phyloP scores from a whole-genome alignment of 1,139 yeast species.

The Debaryomycetaceae sp. region DNA sequence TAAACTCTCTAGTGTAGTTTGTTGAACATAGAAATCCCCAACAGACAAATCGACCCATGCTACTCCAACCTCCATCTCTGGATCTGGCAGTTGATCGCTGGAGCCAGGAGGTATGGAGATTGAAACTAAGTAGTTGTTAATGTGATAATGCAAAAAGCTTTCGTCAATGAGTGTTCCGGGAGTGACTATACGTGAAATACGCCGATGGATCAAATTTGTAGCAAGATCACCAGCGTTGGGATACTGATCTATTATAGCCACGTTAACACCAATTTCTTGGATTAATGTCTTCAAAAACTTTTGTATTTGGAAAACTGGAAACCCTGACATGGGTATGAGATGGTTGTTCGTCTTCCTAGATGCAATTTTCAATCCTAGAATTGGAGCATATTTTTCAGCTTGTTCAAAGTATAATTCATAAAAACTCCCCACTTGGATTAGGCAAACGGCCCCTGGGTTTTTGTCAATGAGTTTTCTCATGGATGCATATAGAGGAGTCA shows the following conservation, averaged over 20 bases:
- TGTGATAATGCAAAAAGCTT: slow-evolving; percentile 67
- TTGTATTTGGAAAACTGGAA: slow-evolving; percentile 69
- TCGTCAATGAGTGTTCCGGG: slow-evolving; percentile 95
- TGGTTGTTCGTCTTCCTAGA: slow-evolving; percentile 39
- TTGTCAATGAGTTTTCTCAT: slow-evolving; percentile 32
- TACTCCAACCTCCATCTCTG: slow-evolving; percentile 57
- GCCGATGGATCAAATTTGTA: slow-evolving; percentile 51
- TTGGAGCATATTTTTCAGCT: slow-evolving; percentile 70
- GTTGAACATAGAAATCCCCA: slow-evolving; percentile 71
- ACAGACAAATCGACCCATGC: slow-evolving; percentile 90
- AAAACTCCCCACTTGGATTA: slow-evolving; percentile 81
- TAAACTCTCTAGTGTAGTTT: slow-evolving; percentile 52
- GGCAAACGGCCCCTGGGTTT: slow-evolving; percentile 65
- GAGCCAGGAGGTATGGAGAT: slow-evolving; percentile 55
- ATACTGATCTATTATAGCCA: slow-evolving; percentile 78
- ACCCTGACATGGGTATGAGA: slow-evolving; percentile 84
- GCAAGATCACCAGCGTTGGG: slow-evolving; percentile 19
- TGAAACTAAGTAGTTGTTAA: slow-evolving; percentile 68
- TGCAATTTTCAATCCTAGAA: slow-evolving; percentile 57
- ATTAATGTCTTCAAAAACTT: slow-evolving; percentile 73
- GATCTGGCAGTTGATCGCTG: slow-evolving; percentile 40
- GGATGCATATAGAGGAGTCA: slow-evolving; percentile 37
- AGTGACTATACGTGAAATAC: slow-evolving; percentile 75
- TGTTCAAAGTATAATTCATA: slow-evolving; percentile 88
- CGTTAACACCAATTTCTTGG: slow-evolving; percentile 63